These are phyloP conservation scores for Oryza meridionalis DNA, from an alignment of 176 grass and related monocot genomes.

Conservation along the genomic window DNA sequence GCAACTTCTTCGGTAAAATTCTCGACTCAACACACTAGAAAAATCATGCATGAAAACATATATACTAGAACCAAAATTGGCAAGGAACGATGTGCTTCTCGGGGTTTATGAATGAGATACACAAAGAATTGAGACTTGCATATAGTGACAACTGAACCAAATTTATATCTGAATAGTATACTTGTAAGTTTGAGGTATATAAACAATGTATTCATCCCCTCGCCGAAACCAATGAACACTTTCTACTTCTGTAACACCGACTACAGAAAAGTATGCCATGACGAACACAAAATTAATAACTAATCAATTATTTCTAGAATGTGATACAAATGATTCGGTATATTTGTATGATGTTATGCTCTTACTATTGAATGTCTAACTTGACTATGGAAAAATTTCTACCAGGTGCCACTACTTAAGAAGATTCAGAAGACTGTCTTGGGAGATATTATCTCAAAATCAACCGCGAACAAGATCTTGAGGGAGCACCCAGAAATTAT, in stretches of 20 bases:
- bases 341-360: conserved; percentile 39
- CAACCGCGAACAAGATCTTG: conserved; percentile 36
- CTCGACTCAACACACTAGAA: background rate
- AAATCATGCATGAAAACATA: background rate
- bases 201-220: conserved; percentile 1
- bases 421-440: conserved; percentile 42
- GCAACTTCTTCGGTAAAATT: conserved; percentile 25
- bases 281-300: background rate
- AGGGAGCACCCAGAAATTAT: conserved; percentile 39
- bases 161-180: background rate
- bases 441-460: conserved; percentile 37
- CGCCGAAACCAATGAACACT: conserved; percentile 4
- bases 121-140: background rate
- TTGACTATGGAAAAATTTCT: conserved; percentile 43
- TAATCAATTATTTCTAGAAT: conserved; percentile 11
- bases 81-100: too few species aligned
- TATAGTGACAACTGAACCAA: background rate
- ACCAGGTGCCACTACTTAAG: conserved; percentile 43
- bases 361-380: conserved; percentile 31
- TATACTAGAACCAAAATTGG: too few species aligned
- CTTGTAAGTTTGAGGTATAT: background rate
- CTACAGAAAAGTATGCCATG: background rate
- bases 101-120: background rate
- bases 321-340: conserved; percentile 21
- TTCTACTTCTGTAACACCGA: conserved; percentile 2